These are phyloP conservation scores for Aspergillus homomorphus DNA, from an alignment of 495 filamentous ascomycete species.

Conservation along the genomic window DNA sequence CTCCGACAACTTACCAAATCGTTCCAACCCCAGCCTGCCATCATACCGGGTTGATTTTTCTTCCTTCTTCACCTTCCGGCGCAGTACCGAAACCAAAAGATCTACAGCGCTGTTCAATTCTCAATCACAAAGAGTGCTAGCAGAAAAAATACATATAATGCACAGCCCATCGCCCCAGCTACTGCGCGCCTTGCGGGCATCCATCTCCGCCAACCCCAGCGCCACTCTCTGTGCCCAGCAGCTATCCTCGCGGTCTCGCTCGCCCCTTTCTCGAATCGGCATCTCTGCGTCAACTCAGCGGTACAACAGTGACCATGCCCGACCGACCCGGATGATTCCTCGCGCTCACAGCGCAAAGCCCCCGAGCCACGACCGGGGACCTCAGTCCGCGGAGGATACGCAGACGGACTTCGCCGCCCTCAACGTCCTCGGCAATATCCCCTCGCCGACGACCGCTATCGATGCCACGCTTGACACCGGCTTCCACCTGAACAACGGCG, in stretches of 20 bases:
- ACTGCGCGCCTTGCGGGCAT: constrained; percentile 41
- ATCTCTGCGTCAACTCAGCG: constrained; percentile 19
- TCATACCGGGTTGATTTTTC: no score
- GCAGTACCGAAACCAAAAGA: no score
- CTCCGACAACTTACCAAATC: no score
- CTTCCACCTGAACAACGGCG: constrained; percentile 53
- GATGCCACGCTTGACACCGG: constrained; percentile 50
- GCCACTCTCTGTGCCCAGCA: constrained; percentile 17
- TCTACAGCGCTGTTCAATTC: neutral
- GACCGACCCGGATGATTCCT: constrained; percentile 37
- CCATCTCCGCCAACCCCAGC: constrained; percentile 19
- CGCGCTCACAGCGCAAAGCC: constrained; percentile 41
- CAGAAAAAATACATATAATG: constrained; percentile 23
- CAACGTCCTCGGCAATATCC: constrained; percentile 74
- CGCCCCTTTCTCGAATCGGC: constrained; percentile 11
- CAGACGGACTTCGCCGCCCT: constrained; percentile 73
- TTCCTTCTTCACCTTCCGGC: no score
- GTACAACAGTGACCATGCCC: constrained; percentile 28
- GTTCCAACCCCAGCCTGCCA: neutral
- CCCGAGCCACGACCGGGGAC: constrained; percentile 54
- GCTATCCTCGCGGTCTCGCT: constrained; percentile 13
- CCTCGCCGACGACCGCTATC: constrained; percentile 75
- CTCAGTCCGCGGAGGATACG: constrained; percentile 55
- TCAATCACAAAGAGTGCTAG: neutral
- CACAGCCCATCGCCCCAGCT: constrained; percentile 45